A percentile compares a stretch with the other conserved stretches of the same genome.
Conservation (phyloP, 805 yeast species). For the Ogataea ganodermae region DNA sequence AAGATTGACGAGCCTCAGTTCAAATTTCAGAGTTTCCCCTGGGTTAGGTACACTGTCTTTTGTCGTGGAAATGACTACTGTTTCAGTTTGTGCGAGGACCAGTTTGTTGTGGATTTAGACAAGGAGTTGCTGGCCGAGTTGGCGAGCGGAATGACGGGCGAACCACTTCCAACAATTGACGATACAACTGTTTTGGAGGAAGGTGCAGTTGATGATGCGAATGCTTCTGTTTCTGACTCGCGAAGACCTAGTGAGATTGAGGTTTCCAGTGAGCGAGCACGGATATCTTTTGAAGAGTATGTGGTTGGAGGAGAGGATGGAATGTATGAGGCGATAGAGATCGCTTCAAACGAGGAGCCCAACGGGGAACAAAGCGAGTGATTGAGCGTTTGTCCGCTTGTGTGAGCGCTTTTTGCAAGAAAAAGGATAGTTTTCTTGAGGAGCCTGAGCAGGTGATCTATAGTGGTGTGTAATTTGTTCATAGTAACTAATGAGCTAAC, state of each 20-base stretch:
- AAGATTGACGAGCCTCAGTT: conserved; percentile 64
- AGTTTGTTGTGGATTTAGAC: conserved; percentile 21
- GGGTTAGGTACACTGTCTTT: conserved; percentile 65
- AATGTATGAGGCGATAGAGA: neutral
- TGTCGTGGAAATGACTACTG: conserved; percentile 35
- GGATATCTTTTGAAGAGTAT: conserved; percentile 8
- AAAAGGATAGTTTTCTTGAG: no score
- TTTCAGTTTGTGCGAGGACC: conserved; percentile 30
- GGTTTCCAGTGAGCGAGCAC: neutral
- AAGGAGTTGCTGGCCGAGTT: neutral
- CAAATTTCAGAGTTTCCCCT: conserved; percentile 65
- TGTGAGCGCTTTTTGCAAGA: no score
- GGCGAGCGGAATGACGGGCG: neutral
- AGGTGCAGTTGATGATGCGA: no score
- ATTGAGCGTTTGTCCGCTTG: no score
- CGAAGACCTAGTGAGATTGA: no score
- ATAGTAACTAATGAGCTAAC: no score
- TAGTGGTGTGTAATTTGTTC: no score
- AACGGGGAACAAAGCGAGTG: neutral
- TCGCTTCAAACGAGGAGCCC: neutral
- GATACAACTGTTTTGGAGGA: no score
- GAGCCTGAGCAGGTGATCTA: no score
- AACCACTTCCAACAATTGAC: no score
- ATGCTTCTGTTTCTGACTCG: no score
- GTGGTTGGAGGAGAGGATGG: conserved; percentile 18